These are phyloP conservation scores for Tilletiaria anomala DNA, from an alignment of 1,284 basidiomycete species.

Conservation along the genomic window DNA sequence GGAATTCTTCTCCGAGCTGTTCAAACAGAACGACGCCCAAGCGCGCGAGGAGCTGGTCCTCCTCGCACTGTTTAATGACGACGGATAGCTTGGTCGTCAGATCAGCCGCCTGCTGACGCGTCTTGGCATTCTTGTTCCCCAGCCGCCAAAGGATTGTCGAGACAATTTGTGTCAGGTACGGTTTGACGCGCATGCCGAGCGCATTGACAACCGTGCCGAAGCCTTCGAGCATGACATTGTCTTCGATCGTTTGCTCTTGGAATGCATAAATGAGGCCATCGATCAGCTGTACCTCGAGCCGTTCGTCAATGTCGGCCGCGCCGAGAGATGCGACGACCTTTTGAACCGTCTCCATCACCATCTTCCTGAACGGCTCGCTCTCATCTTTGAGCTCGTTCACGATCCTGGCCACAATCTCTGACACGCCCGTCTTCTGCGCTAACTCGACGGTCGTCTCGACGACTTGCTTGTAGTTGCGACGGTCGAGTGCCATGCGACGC, in stretches of 20 bases:
- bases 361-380: conserved; percentile 86
- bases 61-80: conserved; percentile 96
- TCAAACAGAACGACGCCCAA: conserved; percentile 94
- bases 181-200: conserved; percentile 92
- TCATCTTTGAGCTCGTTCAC: conserved; percentile 81
- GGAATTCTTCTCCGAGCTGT: conserved; percentile 97
- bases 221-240: conserved; percentile 96
- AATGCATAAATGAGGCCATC: conserved; percentile 99
- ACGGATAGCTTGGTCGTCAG: conserved; percentile 84
- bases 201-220: conserved; percentile 95
- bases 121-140: conserved; percentile 98
- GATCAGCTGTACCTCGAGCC: conserved; percentile 80
- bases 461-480: conserved; percentile 88
- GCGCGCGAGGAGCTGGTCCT: conserved; percentile 88
- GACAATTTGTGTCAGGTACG: conserved; percentile 94
- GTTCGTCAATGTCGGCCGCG: conserved; percentile 89
- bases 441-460: conserved; percentile 97
- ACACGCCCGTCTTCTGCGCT: conserved; percentile 86
- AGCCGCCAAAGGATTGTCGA: conserved; percentile 98
- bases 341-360: conserved; percentile 99
- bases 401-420: conserved; percentile 84
- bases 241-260: conserved; percentile 97
- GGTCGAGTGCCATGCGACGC: conserved; percentile 88
- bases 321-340: conserved; percentile 85
- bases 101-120: conserved; percentile 96